Evolutionary conservation across 2,329 filamentous ascomycete species (phyloP), one percentile per base, ranked within the genome.

Genomic region (Cordyceps javanica): DNA sequence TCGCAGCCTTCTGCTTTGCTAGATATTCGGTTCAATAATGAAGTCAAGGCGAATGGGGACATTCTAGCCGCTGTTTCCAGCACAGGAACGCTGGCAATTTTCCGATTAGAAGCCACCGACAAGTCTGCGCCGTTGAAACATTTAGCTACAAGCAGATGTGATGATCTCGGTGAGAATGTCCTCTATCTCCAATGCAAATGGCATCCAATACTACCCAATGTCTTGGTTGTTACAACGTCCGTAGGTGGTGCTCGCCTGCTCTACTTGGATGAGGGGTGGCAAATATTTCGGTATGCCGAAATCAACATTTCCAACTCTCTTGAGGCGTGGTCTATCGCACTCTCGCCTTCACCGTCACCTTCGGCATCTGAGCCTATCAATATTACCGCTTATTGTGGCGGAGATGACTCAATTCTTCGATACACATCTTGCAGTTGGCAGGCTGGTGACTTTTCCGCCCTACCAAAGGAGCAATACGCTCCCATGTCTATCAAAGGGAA

Each of bases 1-100:
- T 66, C 75, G 5, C 84, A 89, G 23, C 81, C 85, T 4, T 90
- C 86, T 54, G 92, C 90, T 6, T 81, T 97, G 28, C 80, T 97
- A 55, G 92, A 97, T 68, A 76, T 97, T 30, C 90, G 92, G 64
- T 97, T 97, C 70, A 83, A 87, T 60, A 83, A 82, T 14, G 56
- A 44, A 1, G 67, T 72, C 53, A 62, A 66, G 2, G 69, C 77
- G 55, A 65, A 65, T 8, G 73, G 71, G 51, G 77, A 79, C 30
- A 73, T 88, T 3, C 79, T 96, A 55, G 91, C 85, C 10, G 84
- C 87, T 3, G 90, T 90, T 9, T 90, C 89, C 1, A 96, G 91
- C 61, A 90, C 88, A 0, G 90, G 88, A 0, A 79, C 80, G 0
- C 73, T 95, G 13, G 80, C 80, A 1, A 75, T 93, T 51, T 91